phyloP scores from a whole-genome alignment of 495 filamentous ascomycete species.

The Annulohypoxylon stygium region DNA sequence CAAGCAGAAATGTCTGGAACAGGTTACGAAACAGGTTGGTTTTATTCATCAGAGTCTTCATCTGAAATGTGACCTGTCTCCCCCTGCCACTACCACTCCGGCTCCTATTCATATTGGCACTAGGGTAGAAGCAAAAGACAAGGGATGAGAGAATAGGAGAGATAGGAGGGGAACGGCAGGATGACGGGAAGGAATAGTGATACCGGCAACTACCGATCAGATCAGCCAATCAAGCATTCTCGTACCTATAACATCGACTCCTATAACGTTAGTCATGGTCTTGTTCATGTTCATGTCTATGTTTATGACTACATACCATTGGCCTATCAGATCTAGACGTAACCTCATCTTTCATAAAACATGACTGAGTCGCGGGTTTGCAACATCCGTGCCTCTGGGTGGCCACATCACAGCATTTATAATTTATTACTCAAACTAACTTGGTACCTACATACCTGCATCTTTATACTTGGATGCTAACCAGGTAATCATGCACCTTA shows the following conservation, averaged over 20 bases:
- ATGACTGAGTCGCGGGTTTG: neutral
- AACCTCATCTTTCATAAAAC: neutral
- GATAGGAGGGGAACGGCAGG: neutral
- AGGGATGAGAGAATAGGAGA: neutral
- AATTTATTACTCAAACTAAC: conserved; percentile 7
- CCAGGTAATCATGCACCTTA: no score
- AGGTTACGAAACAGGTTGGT: neutral
- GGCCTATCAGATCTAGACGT: no score
- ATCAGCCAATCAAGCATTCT: neutral
- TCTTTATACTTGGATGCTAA: no score
- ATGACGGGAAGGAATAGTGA: neutral
- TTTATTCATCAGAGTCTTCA: neutral
- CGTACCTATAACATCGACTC: neutral
- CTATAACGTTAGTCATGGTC: no score
- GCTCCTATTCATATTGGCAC: neutral
- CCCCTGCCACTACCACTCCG: neutral
- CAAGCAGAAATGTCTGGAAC: neutral
- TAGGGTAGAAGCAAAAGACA: neutral
- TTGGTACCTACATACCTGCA: no score
- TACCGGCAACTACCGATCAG: neutral
- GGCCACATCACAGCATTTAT: neutral
- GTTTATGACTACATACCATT: no score
- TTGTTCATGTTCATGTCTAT: no score
- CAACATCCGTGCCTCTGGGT: conserved; percentile 4
- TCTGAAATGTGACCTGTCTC: neutral